These are phyloP conservation scores for Ogataea ramenticola DNA, from an alignment of 805 yeast species.

Conservation along the genomic window DNA sequence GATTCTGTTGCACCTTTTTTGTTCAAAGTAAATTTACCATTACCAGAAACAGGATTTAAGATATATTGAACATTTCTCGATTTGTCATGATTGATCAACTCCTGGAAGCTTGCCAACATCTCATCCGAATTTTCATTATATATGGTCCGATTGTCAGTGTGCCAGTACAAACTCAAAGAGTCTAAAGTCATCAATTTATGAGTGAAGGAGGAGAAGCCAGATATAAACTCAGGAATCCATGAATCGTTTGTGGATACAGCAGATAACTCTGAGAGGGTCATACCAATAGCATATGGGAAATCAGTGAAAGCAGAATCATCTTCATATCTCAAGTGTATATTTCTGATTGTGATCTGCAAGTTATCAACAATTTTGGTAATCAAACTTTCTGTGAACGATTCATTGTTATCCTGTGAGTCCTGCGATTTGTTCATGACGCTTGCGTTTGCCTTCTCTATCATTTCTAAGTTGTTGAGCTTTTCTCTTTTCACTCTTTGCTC, in stretches of 20 bases:
- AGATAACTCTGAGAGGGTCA: constrained; percentile 77
- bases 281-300: constrained; percentile 73
- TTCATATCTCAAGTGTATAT: constrained; percentile 89
- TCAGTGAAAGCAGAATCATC: constrained; percentile 68
- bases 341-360: constrained; percentile 81
- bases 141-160: constrained; percentile 53
- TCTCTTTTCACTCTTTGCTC: constrained; percentile 56
- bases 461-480: constrained; percentile 60
- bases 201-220: constrained; percentile 58
- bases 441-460: constrained; percentile 43
- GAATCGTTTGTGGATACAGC: constrained; percentile 82
- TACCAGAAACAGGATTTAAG: constrained; percentile 82
- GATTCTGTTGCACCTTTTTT: constrained; percentile 67
- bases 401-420: constrained; percentile 47
- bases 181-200: constrained; percentile 72
- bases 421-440: constrained; percentile 15
- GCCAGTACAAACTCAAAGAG: constrained; percentile 76
- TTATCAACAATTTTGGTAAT: constrained; percentile 90
- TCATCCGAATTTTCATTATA: constrained; percentile 40
- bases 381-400: constrained; percentile 79
- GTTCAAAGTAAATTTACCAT: constrained; percentile 74
- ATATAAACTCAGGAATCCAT: constrained; percentile 83
- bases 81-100: constrained; percentile 29
- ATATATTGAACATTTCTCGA: constrained; percentile 43
- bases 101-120: constrained; percentile 41